Evolutionary conservation across 148 eudicot species (phyloP), one percentile per base, ranked within the genome.

Genomic region (Arctostaphylos glauca): DNA sequence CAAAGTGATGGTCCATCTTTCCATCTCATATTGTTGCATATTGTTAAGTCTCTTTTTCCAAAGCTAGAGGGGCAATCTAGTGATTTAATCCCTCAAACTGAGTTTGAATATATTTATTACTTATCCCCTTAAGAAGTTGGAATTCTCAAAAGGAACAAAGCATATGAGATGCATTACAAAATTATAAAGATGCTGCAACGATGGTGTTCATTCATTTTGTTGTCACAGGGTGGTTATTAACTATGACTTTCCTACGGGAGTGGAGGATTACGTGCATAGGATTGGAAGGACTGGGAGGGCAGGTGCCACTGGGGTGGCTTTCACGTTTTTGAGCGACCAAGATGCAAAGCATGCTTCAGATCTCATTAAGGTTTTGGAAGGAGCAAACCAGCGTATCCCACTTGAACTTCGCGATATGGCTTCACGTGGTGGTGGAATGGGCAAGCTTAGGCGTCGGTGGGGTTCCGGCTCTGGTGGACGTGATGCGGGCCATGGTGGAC

Each of bases 201-300:
- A 52, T 50, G 60, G 23, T 66, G 43, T 16, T 49, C 15, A 54
- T 41, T 72, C 78, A 4, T 31, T 77, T 74, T 76, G n/a, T 46
- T 82, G 47, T 13, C 43, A 75, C 91, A 96, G 98, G 97, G 92
- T 94, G 87, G 98, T 96, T 64, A 77, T 96, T 83, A 94, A 94
- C 79, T 96, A 90, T 88, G 98, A 96, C 86, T 96, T 96, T 75
- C 98, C 98, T n/a, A 93, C 94, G 5, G 98, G 98, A 77, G 81
- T 96, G 68, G 98, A 96, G 88, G 98, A 96, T 85, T 96, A 96
- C 88, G 98, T 96, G 81, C 98, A 96, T 92, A 88, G 98, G 81
- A 96, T 96, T 83, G 98, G 98, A 64, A 91, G 98, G 85, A 96
- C 99, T 16, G 99, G 98, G 58, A 92, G 99, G 88, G 99, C 98